Percentiles rank a stretch among this genome's conserved stretches.
phyloP scores from a whole-genome alignment of 164 flowering plant genomes.

The Tinospora cordifolia region DNA sequence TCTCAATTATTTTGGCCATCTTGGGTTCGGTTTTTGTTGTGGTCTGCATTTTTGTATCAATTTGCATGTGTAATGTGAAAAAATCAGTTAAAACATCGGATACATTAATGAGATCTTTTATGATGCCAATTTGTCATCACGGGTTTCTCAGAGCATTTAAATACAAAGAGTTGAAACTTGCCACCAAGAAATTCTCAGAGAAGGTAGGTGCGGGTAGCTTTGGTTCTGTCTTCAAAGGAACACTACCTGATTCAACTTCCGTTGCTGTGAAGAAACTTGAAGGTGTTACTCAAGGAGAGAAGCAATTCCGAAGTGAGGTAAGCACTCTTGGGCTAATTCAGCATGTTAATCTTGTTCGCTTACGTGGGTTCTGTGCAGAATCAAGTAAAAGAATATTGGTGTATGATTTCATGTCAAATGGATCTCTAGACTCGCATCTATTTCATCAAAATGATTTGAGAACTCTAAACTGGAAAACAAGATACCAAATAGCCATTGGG shows the following conservation, averaged over 20 bases:
- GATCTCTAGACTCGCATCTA: conserved; percentile 25
- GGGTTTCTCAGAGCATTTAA: conserved; percentile 29
- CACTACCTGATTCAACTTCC: conserved; percentile 29
- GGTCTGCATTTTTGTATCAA: conserved; percentile 3
- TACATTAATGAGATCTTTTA: conserved; percentile 18
- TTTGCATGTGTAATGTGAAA: not conserved
- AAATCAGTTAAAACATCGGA: not conserved
- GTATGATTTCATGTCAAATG: conserved; percentile 47
- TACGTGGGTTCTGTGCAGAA: conserved; percentile 44
- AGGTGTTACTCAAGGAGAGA: conserved; percentile 45
- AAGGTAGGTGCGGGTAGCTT: conserved; percentile 44
- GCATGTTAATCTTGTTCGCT: conserved; percentile 43
- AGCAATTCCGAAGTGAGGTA: conserved; percentile 47
- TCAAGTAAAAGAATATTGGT: conserved; percentile 35
- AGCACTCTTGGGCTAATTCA: conserved; percentile 48
- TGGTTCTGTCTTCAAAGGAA: conserved; percentile 51
- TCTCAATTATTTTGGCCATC: not conserved
- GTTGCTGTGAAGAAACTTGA: conserved; percentile 53
- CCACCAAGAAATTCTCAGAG: conserved; percentile 45
- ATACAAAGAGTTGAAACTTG: conserved; percentile 32
- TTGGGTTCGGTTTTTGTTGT: conserved; percentile 17
- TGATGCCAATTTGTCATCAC: too few species aligned
- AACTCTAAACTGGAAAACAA: too few species aligned
- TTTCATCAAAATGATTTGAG: not conserved
- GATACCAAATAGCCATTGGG: not conserved